phyloP scores from a whole-genome alignment of 768 basidiomycete genomes.

The Hortiboletus campestris region DNA sequence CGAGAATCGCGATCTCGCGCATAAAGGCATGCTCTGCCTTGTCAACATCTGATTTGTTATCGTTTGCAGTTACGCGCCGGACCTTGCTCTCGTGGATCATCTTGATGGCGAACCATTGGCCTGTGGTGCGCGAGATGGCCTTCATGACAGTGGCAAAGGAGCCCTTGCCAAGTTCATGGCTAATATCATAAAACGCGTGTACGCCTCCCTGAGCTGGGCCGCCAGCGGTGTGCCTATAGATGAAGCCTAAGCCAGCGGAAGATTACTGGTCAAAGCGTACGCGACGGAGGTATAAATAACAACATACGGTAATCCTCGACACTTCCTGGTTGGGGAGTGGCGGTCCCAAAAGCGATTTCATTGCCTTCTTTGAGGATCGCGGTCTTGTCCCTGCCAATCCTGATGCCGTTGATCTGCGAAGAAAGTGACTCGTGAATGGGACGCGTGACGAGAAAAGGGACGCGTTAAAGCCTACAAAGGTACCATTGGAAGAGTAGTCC shows the following conservation, averaged over 20 bases:
- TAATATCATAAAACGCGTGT: conserved; percentile 64
- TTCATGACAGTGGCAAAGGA: conserved; percentile 90
- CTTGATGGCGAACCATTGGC: conserved; percentile 83
- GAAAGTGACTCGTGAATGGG: conserved; percentile 6
- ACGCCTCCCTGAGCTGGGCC: conserved; percentile 51
- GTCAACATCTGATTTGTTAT: conserved; percentile 27
- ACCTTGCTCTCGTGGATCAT: conserved; percentile 63
- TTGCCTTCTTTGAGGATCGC: conserved; percentile 60
- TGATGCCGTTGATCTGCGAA: conserved; percentile 39
- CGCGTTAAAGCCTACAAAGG: conserved; percentile 34
- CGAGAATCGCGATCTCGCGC: conserved; percentile 78
- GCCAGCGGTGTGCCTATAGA: conserved; percentile 64
- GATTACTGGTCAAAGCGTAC: background rate
- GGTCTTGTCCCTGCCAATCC: conserved; percentile 39
- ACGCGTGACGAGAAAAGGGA: conserved; percentile 9
- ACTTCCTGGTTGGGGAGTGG: conserved; percentile 41
- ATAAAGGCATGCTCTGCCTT: conserved; percentile 45
- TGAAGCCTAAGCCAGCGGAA: conserved; percentile 48
- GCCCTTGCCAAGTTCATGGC: conserved; percentile 78
- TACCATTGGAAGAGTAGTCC: conserved; percentile 44
- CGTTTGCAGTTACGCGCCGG: conserved; percentile 36
- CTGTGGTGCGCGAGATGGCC: conserved; percentile 69
- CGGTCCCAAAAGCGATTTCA: conserved; percentile 82
- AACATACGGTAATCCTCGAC: conserved; percentile 75
- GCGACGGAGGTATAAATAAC: background rate